Evolutionary conservation across 208 protist species (phyloP).

Genomic region (Crithidia thermophila): DNA sequence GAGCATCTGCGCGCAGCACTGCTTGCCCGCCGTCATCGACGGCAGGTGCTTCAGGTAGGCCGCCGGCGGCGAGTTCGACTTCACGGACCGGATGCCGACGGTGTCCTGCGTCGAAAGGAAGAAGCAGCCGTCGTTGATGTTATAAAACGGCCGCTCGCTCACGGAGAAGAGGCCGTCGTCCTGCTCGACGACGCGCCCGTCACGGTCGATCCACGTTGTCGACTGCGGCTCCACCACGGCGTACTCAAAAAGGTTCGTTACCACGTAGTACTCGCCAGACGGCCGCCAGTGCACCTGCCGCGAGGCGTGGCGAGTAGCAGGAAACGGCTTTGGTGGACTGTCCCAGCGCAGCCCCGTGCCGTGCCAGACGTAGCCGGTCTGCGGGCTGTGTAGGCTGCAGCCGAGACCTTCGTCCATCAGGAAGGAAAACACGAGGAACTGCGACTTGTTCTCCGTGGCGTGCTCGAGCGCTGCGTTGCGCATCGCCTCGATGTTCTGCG

Average conservation of each 20-base stretch:
- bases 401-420: conserved; percentile 74
- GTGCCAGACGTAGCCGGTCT: conserved; percentile 51
- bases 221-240: conserved; percentile 71
- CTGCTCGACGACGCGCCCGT: conserved; percentile 78
- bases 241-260: conserved; percentile 74
- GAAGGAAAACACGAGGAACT: conserved; percentile 64
- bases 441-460: conserved; percentile 22
- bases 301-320: conserved; percentile 19
- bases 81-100: conserved; percentile 28
- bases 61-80: conserved; percentile 28
- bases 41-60: conserved; percentile 28
- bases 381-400: conserved; percentile 52
- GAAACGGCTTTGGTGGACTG: conserved; percentile 36
- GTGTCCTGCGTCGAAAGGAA: conserved; percentile 55
- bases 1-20: conserved; percentile 29
- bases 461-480: conserved; percentile 38
- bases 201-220: conserved; percentile 74
- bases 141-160: conserved; percentile 37
- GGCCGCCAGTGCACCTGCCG: conserved; percentile 44
- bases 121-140: conserved; percentile 45
- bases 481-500: conserved; percentile 54
- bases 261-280: conserved; percentile 54
- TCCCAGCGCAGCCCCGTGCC: conserved; percentile 50
- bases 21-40: conserved; percentile 28
- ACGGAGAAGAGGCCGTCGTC: conserved; percentile 31